Percentiles rank a stretch among this genome's conserved stretches.
Conservation (phyloP, 1,284 basidiomycete species). For the Ustilago hordei region DNA sequence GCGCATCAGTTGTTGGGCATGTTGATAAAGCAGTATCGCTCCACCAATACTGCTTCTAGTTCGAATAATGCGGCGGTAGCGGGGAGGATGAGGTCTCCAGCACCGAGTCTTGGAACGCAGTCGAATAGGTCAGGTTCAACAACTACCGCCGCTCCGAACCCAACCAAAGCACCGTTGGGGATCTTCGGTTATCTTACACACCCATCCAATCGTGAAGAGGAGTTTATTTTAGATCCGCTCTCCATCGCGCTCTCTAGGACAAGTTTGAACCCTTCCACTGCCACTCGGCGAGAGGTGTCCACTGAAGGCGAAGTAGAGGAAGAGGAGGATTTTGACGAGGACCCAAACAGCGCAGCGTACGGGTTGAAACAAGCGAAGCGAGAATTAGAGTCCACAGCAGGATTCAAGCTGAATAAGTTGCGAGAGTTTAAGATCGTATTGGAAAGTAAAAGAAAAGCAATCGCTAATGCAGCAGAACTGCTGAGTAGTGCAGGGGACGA, state of each 20-base stretch:
- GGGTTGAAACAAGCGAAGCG: constrained; percentile 23
- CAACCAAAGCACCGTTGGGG: constrained; percentile 18
- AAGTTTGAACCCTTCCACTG: constrained; percentile 14
- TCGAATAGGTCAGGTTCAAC: constrained; percentile 21
- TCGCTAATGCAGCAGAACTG: constrained; percentile 48
- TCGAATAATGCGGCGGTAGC: neutral
- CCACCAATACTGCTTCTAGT: neutral
- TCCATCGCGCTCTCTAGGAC: constrained; percentile 36
- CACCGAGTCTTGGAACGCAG: constrained; percentile 26
- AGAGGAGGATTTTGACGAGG: constrained; percentile 29
- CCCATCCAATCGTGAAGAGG: constrained; percentile 19
- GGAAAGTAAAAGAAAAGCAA: constrained; percentile 43
- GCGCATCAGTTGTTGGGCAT: constrained; percentile 60
- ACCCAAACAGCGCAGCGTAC: constrained; percentile 21
- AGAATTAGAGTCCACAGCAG: constrained; percentile 18
- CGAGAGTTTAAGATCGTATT: constrained; percentile 46
- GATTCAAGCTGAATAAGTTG: constrained; percentile 16
- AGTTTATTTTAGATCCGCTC: constrained; percentile 50
- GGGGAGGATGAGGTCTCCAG: constrained; percentile 30
- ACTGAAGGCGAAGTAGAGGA: constrained; percentile 13
- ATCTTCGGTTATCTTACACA: constrained; percentile 34
- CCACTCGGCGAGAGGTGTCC: constrained; percentile 7
- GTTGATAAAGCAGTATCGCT: constrained; percentile 49
- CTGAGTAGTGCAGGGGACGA: constrained; percentile 49
- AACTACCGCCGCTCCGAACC: neutral